phyloP scores from a whole-genome alignment of 805 yeast species.

The Starmerella geochares region DNA sequence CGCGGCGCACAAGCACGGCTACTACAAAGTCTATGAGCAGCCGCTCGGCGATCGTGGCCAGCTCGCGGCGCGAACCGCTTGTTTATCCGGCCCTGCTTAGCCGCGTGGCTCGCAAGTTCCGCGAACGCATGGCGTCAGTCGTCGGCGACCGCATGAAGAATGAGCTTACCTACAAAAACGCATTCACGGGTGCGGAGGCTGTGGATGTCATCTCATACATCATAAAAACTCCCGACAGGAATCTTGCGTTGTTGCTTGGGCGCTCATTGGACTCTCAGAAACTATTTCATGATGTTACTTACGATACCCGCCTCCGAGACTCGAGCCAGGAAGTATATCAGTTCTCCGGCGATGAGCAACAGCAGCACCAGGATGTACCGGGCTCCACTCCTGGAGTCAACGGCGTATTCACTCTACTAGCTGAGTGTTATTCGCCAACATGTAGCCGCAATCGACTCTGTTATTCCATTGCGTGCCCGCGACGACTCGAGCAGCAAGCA shows the following conservation, averaged over 20 bases:
- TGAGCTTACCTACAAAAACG: constrained; percentile 82
- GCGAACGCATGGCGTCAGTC: constrained; percentile 45
- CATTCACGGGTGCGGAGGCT: constrained; percentile 89
- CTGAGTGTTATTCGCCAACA: constrained; percentile 95
- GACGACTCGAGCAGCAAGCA: constrained; percentile 91
- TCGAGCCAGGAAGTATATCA: constrained; percentile 80
- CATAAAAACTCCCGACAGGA: constrained; percentile 81
- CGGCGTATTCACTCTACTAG: constrained; percentile 85
- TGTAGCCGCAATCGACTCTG: constrained; percentile 82
- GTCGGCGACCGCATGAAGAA: constrained; percentile 76
- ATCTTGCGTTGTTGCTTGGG: constrained; percentile 77
- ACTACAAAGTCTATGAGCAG: constrained; percentile 24
- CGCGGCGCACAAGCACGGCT: constrained; percentile 24
- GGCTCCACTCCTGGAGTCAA: constrained; percentile 39
- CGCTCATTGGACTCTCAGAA: constrained; percentile 90
- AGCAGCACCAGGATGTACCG: constrained; percentile 2
- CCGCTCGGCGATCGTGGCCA: constrained; percentile 38
- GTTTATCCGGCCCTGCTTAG: constrained; percentile 88
- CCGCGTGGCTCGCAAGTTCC: constrained; percentile 68
- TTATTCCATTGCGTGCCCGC: constrained; percentile 92
- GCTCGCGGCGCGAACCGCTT: constrained; percentile 47
- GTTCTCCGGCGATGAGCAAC: constrained; percentile 33
- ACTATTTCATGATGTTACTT: constrained; percentile 88
- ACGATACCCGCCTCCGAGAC: constrained; percentile 86
- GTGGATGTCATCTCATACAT: constrained; percentile 82